Percentiles rank a stretch among this genome's conserved stretches.
Evolutionary conservation across 257 asterid genomes (phyloP).

Genomic region (Solanum bukasovii): DNA sequence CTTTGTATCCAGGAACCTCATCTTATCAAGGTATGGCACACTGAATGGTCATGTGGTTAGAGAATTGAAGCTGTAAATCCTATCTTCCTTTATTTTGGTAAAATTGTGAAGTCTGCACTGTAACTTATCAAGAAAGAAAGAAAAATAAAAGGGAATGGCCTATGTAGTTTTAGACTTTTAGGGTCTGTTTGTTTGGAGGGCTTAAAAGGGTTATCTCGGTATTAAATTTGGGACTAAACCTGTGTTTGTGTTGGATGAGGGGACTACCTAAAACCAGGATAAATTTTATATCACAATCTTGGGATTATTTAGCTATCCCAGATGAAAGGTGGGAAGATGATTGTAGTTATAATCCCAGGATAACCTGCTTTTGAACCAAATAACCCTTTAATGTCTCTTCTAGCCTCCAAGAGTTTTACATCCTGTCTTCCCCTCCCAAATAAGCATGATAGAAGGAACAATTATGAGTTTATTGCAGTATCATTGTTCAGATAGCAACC

Average conservation of each 20-base stretch:
- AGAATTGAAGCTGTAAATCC: not conserved
- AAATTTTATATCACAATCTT: not conserved
- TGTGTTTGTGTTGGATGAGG: not conserved
- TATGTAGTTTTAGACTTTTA: not conserved
- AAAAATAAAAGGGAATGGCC: not conserved
- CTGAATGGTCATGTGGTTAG: not conserved
- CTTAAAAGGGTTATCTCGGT: not conserved
- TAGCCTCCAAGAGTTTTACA: not conserved
- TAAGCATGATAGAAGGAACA: not conserved
- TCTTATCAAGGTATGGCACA: slow-evolving; percentile 67
- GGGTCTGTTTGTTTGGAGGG: not conserved
- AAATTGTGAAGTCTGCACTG: not conserved
- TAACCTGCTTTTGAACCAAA: not conserved
- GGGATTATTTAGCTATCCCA: not conserved
- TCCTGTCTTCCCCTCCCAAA: not conserved
- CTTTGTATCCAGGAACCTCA: slow-evolving; percentile 94
- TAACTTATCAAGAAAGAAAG: not conserved
- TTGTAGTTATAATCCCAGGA: not conserved
- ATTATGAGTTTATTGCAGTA: not conserved
- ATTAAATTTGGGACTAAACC: not conserved
- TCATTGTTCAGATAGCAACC: not conserved
- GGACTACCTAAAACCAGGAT: not conserved
- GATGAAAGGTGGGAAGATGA: not conserved
- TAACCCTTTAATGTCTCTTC: not conserved
- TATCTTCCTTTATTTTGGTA: not conserved